phyloP scores from a whole-genome alignment of 208 protist species.

The Crithidia mellificae region DNA sequence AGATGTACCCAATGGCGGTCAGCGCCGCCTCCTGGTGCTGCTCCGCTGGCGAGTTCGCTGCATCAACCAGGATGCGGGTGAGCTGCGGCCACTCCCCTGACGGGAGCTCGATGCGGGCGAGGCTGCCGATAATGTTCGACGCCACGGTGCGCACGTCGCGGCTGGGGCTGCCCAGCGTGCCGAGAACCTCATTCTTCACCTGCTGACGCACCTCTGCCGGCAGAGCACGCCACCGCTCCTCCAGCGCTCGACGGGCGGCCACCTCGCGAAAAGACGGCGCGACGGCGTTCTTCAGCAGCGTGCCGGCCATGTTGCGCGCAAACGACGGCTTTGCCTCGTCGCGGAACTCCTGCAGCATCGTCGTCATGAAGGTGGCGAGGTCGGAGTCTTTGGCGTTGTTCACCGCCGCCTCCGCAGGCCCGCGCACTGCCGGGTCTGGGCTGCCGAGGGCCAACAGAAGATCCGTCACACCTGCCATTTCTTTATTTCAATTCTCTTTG shows the following conservation, averaged over 20 bases:
- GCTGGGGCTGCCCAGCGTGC: slow-evolving; percentile 72
- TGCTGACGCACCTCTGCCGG: slow-evolving; percentile 47
- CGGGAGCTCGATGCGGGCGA: slow-evolving; percentile 96
- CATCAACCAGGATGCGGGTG: slow-evolving; percentile 83
- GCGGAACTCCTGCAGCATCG: slow-evolving; percentile 88
- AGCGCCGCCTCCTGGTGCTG: slow-evolving; percentile 93
- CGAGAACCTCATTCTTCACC: slow-evolving; percentile 80
- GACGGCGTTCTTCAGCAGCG: slow-evolving; percentile 95
- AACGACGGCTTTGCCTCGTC: slow-evolving; percentile 87
- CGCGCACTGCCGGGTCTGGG: slow-evolving; percentile 67
- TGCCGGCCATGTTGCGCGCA: slow-evolving; percentile 91
- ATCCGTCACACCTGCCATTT: slow-evolving; percentile 70
- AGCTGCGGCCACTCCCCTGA: slow-evolving; percentile 93
- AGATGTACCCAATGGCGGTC: slow-evolving; percentile 96
- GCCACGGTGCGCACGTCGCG: slow-evolving; percentile 90
- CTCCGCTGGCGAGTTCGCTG: slow-evolving; percentile 46
- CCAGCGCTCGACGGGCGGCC: slow-evolving; percentile 59
- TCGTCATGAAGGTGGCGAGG: slow-evolving; percentile 83
- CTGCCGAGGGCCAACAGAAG: slow-evolving; percentile 69
- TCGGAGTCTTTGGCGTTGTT: slow-evolving; percentile 67
- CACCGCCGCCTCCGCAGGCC: slow-evolving; percentile 75
- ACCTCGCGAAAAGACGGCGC: slow-evolving; percentile 85
- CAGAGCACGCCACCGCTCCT: slow-evolving; percentile 72
- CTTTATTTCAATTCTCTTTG: slow-evolving; percentile 4
- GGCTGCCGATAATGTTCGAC: slow-evolving; percentile 94